Evolutionary conservation across 2,329 filamentous ascomycete species (phyloP).

Genomic region (Xylariaceae sp.): DNA sequence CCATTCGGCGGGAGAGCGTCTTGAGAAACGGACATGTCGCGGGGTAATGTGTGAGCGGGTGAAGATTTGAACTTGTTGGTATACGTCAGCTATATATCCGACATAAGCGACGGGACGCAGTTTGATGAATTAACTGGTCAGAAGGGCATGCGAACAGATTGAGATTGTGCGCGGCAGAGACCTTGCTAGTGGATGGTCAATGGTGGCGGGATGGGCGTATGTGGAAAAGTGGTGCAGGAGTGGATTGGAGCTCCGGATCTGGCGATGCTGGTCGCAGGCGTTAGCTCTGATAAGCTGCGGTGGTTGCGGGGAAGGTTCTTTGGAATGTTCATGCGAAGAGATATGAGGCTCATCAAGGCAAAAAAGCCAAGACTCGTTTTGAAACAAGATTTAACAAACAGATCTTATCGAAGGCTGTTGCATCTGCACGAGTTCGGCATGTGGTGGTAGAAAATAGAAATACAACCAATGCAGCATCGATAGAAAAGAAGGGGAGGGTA

Average conservation of each 20-base stretch:
- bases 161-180: conserved; percentile 18
- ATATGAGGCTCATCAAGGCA: conserved; percentile 17
- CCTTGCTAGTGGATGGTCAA: conserved; percentile 22
- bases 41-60: conserved; percentile 8
- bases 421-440: conserved; percentile 34
- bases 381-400: conserved; percentile 24
- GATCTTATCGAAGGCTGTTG: conserved; percentile 32
- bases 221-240: conserved; percentile 28
- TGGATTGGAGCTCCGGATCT: conserved; percentile 28
- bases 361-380: conserved; percentile 20
- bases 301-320: conserved; percentile 33
- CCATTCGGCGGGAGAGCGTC: conserved; percentile 60
- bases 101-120: conserved; percentile 15
- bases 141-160: neutral
- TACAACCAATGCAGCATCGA: conserved; percentile 24
- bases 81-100: conserved; percentile 14
- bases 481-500: conserved; percentile 19
- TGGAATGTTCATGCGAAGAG: conserved; percentile 25
- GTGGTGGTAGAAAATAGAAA: conserved; percentile 34
- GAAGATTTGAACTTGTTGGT: conserved; percentile 12
- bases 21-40: conserved; percentile 64
- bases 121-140: conserved; percentile 15
- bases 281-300: conserved; percentile 38
- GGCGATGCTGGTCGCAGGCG: conserved; percentile 29
- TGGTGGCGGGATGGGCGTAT: conserved; percentile 16